Conservation (phyloP, 176 grass and related monocot genomes). For the Pharus latifolius region DNA sequence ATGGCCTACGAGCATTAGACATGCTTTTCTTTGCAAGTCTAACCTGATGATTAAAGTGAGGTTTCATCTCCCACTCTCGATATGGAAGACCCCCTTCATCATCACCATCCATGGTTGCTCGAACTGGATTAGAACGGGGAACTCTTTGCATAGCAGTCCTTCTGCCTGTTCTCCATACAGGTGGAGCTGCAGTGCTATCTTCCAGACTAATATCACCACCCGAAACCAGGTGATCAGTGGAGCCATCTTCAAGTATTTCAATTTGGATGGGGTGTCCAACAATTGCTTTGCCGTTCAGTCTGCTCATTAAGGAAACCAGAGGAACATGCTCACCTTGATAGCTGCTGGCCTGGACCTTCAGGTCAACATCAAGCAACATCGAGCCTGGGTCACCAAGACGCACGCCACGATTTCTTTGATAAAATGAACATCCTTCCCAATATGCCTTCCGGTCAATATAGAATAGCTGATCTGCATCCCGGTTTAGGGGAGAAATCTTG, state of each 20-base stretch:
- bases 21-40: slow-evolving; percentile 36
- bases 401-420: slow-evolving; percentile 29
- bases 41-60: slow-evolving; percentile 18
- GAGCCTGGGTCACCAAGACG: slow-evolving; percentile 32
- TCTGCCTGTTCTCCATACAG: slow-evolving; percentile 83
- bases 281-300: slow-evolving; percentile 97
- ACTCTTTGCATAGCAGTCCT: slow-evolving; percentile 93
- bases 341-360: slow-evolving; percentile 90
- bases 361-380: slow-evolving; percentile 67
- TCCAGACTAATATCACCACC: slow-evolving; percentile 32
- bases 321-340: slow-evolving; percentile 98
- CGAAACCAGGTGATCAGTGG: slow-evolving; percentile 48
- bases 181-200: slow-evolving; percentile 40
- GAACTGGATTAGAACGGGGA: slow-evolving; percentile 50
- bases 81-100: slow-evolving; percentile 34
- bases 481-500: slow-evolving; percentile 26
- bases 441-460: slow-evolving; percentile 19
- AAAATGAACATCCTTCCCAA: slow-evolving; percentile 39
- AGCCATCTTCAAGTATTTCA: slow-evolving; percentile 81
- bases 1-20: slow-evolving; percentile 19
- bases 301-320: slow-evolving; percentile 95
- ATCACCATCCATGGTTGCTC: slow-evolving; percentile 40
- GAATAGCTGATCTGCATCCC: slow-evolving; percentile 26
- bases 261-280: slow-evolving; percentile 95
- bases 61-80: slow-evolving; percentile 48